These are phyloP conservation scores for Tetratostichococcus sp. DNA, from an alignment of 139 green algal species.

Conservation along the genomic window DNA sequence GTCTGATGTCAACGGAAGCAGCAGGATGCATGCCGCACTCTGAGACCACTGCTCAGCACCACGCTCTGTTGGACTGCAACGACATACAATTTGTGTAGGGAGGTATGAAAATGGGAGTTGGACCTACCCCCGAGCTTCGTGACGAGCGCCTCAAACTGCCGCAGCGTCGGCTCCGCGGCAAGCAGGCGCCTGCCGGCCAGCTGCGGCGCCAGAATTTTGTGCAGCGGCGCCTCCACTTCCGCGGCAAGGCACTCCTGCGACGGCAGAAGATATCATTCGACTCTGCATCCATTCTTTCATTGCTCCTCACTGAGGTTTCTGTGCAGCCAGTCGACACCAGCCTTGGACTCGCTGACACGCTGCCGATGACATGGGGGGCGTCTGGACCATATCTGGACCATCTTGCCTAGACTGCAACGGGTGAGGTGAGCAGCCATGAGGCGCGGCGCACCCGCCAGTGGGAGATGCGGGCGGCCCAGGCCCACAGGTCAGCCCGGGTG, in stretches of 20 bases:
- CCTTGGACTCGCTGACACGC: too few relatives aligned
- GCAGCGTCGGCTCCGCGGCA: constrained; percentile 19
- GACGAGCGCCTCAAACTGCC: constrained; percentile 46
- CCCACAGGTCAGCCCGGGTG: background rate
- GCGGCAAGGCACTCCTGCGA: constrained; percentile 40
- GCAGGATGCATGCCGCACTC: too few relatives aligned
- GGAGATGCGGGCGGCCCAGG: constrained; percentile 21
- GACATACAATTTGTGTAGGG: too few relatives aligned
- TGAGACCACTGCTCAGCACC: too few relatives aligned
- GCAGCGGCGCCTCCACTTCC: constrained; percentile 27
- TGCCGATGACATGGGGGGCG: too few relatives aligned
- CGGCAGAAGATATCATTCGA: background rate
- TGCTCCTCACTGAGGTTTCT: background rate
- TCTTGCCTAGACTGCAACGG: too few relatives aligned
- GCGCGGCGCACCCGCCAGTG: constrained; percentile 17
- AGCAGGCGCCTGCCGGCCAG: constrained; percentile 22
- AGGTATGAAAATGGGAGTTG: too few relatives aligned
- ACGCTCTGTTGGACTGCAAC: too few relatives aligned
- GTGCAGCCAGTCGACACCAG: background rate
- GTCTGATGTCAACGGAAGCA: too few relatives aligned
- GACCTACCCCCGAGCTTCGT: constrained; percentile 24
- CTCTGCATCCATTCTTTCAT: background rate
- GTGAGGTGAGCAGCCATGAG: too few relatives aligned
- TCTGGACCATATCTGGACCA: too few relatives aligned
- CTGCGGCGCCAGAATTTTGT: constrained; percentile 14